Percentiles rank a stretch among this genome's conserved stretches.
phyloP scores from a whole-genome alignment of 1,284 basidiomycete species.

The Microbotryomycetes sp. region DNA sequence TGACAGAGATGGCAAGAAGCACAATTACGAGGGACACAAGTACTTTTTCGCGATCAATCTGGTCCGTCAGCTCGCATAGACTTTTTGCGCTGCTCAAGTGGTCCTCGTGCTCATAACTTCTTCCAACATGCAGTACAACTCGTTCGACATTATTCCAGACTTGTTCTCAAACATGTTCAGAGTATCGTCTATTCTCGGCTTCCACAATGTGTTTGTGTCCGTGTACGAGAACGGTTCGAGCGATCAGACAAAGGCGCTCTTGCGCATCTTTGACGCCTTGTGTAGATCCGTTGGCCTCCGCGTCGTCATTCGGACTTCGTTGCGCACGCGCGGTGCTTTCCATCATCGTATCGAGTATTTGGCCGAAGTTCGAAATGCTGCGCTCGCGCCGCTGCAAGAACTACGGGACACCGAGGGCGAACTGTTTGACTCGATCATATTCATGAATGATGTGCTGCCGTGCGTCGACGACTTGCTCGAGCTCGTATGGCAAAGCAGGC shows the following conservation, averaged over 20 bases:
- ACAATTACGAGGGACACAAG: constrained; percentile 58
- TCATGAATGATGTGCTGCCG: constrained; percentile 92
- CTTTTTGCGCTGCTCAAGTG: neutral
- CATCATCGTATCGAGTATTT: constrained; percentile 97
- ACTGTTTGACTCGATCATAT: constrained; percentile 86
- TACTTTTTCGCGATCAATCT: constrained; percentile 98
- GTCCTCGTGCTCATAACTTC: no score
- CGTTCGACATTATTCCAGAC: constrained; percentile 89
- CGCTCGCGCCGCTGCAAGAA: constrained; percentile 86
- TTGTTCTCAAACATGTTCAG: constrained; percentile 92
- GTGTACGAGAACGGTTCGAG: constrained; percentile 96
- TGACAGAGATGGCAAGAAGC: constrained; percentile 14
- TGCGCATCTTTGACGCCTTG: constrained; percentile 84
- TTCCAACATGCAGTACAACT: constrained; percentile 37
- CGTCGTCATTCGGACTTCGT: constrained; percentile 80
- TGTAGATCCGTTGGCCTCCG: constrained; percentile 79
- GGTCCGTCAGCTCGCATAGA: constrained; percentile 62
- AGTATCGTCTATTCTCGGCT: constrained; percentile 77
- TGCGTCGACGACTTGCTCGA: constrained; percentile 92
- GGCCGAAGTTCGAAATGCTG: constrained; percentile 89
- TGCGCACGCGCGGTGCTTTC: constrained; percentile 86
- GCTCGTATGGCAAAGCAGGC: constrained; percentile 84
- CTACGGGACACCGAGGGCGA: constrained; percentile 80
- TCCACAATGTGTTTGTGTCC: constrained; percentile 91
- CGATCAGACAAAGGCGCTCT: constrained; percentile 90